A percentile compares a stretch with the other conserved stretches of the same genome.
Conservation (phyloP, 257 asterid species). For the Mentha longifolia region DNA sequence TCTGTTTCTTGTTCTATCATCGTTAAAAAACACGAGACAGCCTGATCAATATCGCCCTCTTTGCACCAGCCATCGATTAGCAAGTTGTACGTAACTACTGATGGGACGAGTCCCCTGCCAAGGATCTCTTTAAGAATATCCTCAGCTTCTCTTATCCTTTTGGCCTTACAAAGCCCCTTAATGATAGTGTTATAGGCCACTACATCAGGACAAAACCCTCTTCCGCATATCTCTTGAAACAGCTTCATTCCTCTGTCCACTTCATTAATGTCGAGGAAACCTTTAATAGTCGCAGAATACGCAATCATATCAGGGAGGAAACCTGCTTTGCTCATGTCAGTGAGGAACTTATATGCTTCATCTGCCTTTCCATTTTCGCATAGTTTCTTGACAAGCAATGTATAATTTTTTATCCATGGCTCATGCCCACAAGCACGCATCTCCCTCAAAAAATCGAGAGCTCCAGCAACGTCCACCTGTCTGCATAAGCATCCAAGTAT, state of each 20-base stretch:
- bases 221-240: constrained; percentile 60
- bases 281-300: constrained; percentile 71
- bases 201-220: constrained; percentile 79
- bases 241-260: constrained; percentile 62
- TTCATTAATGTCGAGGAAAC: constrained; percentile 61
- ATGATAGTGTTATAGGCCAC: constrained; percentile 77
- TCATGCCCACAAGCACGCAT: constrained; percentile 74
- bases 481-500: constrained; percentile 82
- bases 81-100: constrained; percentile 82
- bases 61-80: constrained; percentile 90
- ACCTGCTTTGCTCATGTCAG: constrained; percentile 65
- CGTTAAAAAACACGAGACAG: constrained; percentile 48
- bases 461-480: constrained; percentile 57
- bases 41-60: constrained; percentile 61
- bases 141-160: constrained; percentile 63
- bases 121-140: constrained; percentile 62
- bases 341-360: constrained; percentile 73
- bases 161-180: constrained; percentile 71
- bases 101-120: constrained; percentile 75
- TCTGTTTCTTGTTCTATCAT: constrained; percentile 63
- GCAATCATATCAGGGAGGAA: constrained; percentile 78
- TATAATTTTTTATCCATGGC: constrained; percentile 91
- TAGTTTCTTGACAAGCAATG: constrained; percentile 66
- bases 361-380: constrained; percentile 61
- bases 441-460: constrained; percentile 64